phyloP scores from a whole-genome alignment of 306 rosid species.

The Cicer cuneatum region DNA sequence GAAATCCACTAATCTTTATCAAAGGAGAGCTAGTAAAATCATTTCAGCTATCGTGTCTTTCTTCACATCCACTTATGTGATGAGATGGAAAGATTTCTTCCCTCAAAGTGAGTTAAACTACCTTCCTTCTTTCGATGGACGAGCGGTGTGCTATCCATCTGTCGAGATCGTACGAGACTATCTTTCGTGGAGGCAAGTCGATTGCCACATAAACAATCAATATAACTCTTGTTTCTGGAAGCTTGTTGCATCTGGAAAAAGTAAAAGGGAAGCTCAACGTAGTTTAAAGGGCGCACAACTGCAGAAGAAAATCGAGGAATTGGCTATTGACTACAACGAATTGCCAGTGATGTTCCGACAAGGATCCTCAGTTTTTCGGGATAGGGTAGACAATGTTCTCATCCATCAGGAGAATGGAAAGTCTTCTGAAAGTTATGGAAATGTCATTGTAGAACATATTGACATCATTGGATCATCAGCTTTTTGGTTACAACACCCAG shows the following conservation, averaged over 20 bases:
- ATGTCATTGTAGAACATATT: conserved; percentile 55
- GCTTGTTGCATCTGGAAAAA: conserved; percentile 77
- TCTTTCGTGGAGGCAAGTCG: conserved; percentile 92
- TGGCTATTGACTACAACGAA: conserved; percentile 65
- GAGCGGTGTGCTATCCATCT: conserved; percentile 87
- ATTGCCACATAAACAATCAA: conserved; percentile 91
- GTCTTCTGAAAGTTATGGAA: conserved; percentile 42
- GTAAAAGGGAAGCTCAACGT: conserved; percentile 75
- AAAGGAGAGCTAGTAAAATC: conserved; percentile 61
- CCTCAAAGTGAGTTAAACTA: conserved; percentile 57
- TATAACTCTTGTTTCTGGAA: conserved; percentile 93
- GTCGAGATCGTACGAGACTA: conserved; percentile 73
- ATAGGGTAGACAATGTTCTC: conserved; percentile 42
- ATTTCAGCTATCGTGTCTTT: conserved; percentile 68
- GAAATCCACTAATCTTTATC: conserved; percentile 64
- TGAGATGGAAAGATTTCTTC: conserved; percentile 72
- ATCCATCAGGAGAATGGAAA: conserved; percentile 43
- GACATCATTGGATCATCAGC: conserved; percentile 63
- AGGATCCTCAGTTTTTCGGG: conserved; percentile 78
- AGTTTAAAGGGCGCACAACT: conserved; percentile 75
- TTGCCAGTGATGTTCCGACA: conserved; percentile 71
- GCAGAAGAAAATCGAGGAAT: conserved; percentile 65
- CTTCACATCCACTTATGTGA: conserved; percentile 68
- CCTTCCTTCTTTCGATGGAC: conserved; percentile 80
- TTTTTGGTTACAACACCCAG: conserved; percentile 69